Evolutionary conservation across 164 flowering plant genomes (phyloP), one percentile per base, ranked within the genome.

Genomic region (Protea cynaroides): DNA sequence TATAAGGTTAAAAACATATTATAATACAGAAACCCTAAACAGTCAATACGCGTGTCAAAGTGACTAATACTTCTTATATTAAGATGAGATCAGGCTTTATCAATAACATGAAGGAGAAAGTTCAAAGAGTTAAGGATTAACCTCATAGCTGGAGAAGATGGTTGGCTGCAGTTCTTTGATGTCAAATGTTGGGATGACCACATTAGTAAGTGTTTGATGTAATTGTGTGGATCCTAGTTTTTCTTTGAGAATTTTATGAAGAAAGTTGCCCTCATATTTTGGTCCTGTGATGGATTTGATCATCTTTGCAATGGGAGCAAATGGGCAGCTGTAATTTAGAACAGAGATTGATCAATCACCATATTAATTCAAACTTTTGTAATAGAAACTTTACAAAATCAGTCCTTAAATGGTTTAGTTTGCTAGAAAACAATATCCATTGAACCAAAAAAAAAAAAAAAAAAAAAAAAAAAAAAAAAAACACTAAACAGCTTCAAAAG

Each of bases 151-250:
- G 50, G 77, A 70, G 62, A 70, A 74, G 49, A 70, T 63, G 59
- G 61, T 43, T 1, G 74, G 77, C 65, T 71, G 77, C 44, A 71
- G 63, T 49, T 18, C 38, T 65, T 71, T 67, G 25, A 74, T 71
- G 59, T 74, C 77, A 23, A 74, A 74, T 3, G 77, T 62, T 1
- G 68, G 73, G n/a, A 74, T 58, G 43, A 70, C 67, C 8, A 74
- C 71, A 34, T 66, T 70, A 11, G 77, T 70, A 56, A 74, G 40
- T 0, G 74, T 70, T 9, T 70, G 68, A 23, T 40, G 23, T 21
- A 74, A 23, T 44, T 64, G 17, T 19, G 63, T 63, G 8, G 47
- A 25, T 25, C 61, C 65, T 7, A 74, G 59, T 14, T n/a, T 46
- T 18, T 62, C 37, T 9, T 43, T 49, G 23, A 66, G 17, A 19